Evolutionary conservation across 805 yeast species (phyloP), one percentile per base, ranked within the genome.

Genomic region (Ogataea ganodermae): DNA sequence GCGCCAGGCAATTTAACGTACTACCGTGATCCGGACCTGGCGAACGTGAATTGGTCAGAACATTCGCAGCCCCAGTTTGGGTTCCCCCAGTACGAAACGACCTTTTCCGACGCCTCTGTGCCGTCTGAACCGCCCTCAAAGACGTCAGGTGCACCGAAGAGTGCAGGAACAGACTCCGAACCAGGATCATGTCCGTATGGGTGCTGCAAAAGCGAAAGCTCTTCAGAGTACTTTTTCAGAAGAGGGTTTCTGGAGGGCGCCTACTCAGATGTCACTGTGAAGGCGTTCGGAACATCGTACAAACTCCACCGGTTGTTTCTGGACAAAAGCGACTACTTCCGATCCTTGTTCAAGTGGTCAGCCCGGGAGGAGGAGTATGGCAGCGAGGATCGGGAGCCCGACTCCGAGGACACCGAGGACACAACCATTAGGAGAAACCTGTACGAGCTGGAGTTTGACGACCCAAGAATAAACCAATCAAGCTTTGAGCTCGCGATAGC

Each of bases 401-500:
- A 10, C 14, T 17, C 1, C 48, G 37, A 7, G 45, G 37, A 3
- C 52, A 38, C 6, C 12, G 23, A 17, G 18, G 23, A 8, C 5
- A 14, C 36, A 33, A 4, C 5, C 23, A 30, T 30, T 8, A 30
- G 14, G 13, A 33, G 13, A 33, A 20, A 33, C 18, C 27, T 45
- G 0, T 58, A 65, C 46, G 69, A 63, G 16, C 51, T 73, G 37
- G 61, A 58, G 8, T 74, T 73, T 52, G 77, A 69, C 27, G 78
- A 72, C 53, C 65, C 66, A 6, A 61, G 68, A 36, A 72, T 74
- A 41, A 70, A 76, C 0, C 66, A 66, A 44, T 70, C 70, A 17
- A 71, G 80, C 4, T 78, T 80, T 57, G 81, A 78, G 38, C 57
- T 74, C 18, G 79, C 78, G 0, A 56, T 80, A 2, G 71, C 72